Base-by-base conservation (phyloP, 176 grass and related monocot genomes). In the Oryza officinalis region DNA sequence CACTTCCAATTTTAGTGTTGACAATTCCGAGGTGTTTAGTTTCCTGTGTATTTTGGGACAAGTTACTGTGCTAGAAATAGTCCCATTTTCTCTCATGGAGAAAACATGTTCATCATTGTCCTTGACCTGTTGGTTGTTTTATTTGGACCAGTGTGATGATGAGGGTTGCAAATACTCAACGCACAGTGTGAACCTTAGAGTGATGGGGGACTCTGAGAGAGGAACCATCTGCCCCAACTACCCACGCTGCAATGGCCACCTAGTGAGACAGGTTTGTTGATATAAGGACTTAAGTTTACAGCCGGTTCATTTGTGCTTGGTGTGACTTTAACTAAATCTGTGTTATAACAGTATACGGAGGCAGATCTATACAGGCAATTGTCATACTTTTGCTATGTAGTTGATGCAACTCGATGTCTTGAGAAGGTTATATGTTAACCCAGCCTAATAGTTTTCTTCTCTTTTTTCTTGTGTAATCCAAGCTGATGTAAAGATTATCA, bases 201-300 rank as follows among this genome's bases (percentile, higher is more conserved):
- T 96, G 57, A 83, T 96, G 81, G 91, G 97, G 18, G 93, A 99
- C 89, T 84, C 89, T 13, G 88, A 90, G 68, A 96, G 85, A 91
- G 96, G 96, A 70, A 91, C 91, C 22, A 75, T 99, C 65, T 99
- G 96, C 73, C 96, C 91, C 13, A 99, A 93, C 63, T 94, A 96
- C 46, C 91, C 96, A 81, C 82, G 82, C 63, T 99, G 91, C 77
- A 93, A 96, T 2, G 97, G 97, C 60, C 91, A 66, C 77, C 84
- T 99, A 70, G 67, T 89, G 63, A 92, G 86, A 94, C 93, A 94
- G 91, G 93, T 94, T 79, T 49, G 69, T 82, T 31, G 15, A 74
- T 71, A 77, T 71, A 77, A 8, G 25, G 1, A 27, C 69, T 85
- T 73, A 38, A 63, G 73, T 47, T 86, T 77, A 38, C 9, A 74